Evolutionary conservation across 225 moss, liverwort and hornwort species (phyloP), one percentile per base, ranked within the genome.

Genomic region (Anthoceros angustus): DNA sequence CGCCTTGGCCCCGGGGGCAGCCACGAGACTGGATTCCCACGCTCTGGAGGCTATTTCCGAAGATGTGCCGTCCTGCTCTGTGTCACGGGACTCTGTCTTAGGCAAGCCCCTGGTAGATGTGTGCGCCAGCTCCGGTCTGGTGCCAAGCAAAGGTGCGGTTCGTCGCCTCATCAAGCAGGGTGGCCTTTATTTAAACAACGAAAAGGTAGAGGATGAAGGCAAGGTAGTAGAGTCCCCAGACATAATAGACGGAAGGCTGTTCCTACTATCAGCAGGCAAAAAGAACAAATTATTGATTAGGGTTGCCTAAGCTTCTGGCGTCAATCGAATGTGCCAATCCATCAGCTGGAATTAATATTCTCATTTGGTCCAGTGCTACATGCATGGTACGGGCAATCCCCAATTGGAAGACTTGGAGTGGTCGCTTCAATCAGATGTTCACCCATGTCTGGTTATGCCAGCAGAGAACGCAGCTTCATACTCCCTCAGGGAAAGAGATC

Each of bases 151-250:
- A 77, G 85, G 82, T 46, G 88, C 88, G 0, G 80, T 75, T 5
- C 85, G 88, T 6, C 83, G 95, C 38, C 71, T 95, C 23, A 87
- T 95, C 25, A 86, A 86, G 70, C 95, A 95, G 86, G 95, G 95
- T 68, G 91, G 95, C 72, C 79, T 95, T 39, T 95, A 95, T 71
- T 64, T 95, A 9, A 95, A 95, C 70, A 95, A 95, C 65, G 74
- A 80, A 70, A 91, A 91, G 79, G 88, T 95, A 41, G 88, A 80
- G 55, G 88, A 91, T 21, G 95, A 86, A 69, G 83, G 74, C 39
- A 84, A 83, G 78, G 64, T 67, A 1, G 70, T 95, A 79, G 80
- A 67, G 50, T 78, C 70, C 3, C 74, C 73, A 6, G 86, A 95
- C 64, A 65, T 91, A 39, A 74, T 95, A 65, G 91, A 81, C 66